Percentiles rank a stretch among this genome's conserved stretches.
Conservation (phyloP, 768 basidiomycete genomes). For the Ramaria sp. region DNA sequence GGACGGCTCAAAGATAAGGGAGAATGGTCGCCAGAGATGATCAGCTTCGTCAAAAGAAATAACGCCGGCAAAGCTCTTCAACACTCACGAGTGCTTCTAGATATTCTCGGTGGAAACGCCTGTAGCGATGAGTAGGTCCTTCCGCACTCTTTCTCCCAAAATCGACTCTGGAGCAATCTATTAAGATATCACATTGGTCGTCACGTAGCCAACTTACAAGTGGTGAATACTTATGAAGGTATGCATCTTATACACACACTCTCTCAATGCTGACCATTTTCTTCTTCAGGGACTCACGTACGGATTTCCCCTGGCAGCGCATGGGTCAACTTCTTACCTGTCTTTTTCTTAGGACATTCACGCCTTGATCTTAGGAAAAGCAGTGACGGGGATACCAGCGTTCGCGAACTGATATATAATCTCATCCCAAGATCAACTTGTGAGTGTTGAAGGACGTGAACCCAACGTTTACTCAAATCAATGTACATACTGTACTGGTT, state of each 20-base stretch:
- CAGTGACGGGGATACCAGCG: slow-evolving; percentile 81
- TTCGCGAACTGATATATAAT: slow-evolving; percentile 62
- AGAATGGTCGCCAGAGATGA: slow-evolving; percentile 76
- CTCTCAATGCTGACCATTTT: not conserved
- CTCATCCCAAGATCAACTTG: no score
- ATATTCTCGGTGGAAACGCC: slow-evolving; percentile 92
- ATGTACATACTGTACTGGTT: no score
- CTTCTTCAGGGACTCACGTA: slow-evolving; percentile 38
- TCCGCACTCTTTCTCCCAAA: no score
- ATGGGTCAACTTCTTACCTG: not conserved
- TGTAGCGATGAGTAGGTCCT: slow-evolving; percentile 75
- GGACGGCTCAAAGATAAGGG: slow-evolving; percentile 81
- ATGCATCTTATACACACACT: slow-evolving; percentile 9
- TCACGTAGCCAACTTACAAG: slow-evolving; percentile 89
- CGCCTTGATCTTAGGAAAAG: slow-evolving; percentile 87
- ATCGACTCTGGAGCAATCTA: no score
- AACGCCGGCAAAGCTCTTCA: slow-evolving; percentile 90
- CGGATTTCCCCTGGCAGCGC: slow-evolving; percentile 25
- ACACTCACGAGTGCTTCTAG: slow-evolving; percentile 70
- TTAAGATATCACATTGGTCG: slow-evolving; percentile 84
- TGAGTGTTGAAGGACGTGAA: no score
- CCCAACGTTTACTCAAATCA: no score
- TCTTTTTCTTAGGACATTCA: slow-evolving; percentile 59
- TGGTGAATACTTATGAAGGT: slow-evolving; percentile 96
- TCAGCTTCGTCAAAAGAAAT: slow-evolving; percentile 90